Conservation (phyloP, 73 alveolate genomes). For the Blepharisma japonicum region DNA sequence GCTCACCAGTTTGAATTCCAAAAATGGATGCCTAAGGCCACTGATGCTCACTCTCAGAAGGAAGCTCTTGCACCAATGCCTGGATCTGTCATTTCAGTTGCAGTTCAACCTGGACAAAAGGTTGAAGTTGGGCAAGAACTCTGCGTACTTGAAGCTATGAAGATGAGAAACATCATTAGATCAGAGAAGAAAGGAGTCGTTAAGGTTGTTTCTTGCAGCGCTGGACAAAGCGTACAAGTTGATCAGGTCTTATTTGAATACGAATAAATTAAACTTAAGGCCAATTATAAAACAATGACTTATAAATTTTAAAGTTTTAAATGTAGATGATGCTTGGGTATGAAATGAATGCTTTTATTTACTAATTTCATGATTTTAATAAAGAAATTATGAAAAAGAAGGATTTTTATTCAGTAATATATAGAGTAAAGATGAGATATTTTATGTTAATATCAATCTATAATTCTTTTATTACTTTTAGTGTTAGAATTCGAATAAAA, state of each 20-base stretch:
- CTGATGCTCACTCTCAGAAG: slow-evolving; percentile 36
- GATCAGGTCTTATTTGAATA: slow-evolving; percentile 66
- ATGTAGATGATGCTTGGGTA: too few species aligned
- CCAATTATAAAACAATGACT: too few species aligned
- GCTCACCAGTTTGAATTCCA: slow-evolving; percentile 7
- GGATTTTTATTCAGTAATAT: too few species aligned
- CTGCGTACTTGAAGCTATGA: slow-evolving; percentile 60
- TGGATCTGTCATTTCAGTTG: slow-evolving; percentile 71
- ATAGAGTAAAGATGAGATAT: too few species aligned
- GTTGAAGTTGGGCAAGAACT: slow-evolving; percentile 45
- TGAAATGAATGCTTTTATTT: too few species aligned
- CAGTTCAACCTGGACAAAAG: slow-evolving; percentile 64
- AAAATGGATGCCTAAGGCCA: background rate
- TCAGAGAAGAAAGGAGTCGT: slow-evolving; percentile 68
- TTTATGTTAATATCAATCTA: too few species aligned
- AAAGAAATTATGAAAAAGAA: too few species aligned
- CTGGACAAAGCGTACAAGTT: slow-evolving; percentile 67
- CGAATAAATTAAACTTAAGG: slow-evolving; percentile 22
- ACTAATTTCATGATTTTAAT: too few species aligned
- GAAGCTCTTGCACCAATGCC: slow-evolving; percentile 79
- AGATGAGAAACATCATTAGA: slow-evolving; percentile 70
- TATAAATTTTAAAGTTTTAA: too few species aligned
- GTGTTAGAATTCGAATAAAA: too few species aligned
- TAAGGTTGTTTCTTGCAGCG: slow-evolving; percentile 55
- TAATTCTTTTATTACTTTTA: too few species aligned